These are phyloP conservation scores for Colletotrichum cuscutae DNA, from an alignment of 2,329 filamentous ascomycete species.

Conservation along the genomic window DNA sequence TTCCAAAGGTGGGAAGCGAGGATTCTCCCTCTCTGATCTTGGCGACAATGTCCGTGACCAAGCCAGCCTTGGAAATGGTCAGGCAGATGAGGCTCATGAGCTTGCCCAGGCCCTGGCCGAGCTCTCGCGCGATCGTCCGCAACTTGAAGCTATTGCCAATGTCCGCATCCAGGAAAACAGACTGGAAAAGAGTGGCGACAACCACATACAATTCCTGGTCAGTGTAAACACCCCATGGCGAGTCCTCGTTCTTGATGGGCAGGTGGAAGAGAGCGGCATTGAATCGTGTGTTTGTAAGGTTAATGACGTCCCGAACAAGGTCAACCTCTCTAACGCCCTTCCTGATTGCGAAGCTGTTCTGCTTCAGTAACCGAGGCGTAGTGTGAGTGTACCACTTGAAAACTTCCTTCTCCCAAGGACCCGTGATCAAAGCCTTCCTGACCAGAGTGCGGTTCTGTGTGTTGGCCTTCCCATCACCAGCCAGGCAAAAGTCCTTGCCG, in stretches of 20 bases:
- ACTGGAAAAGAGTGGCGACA: conserved; percentile 65
- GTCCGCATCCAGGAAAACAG: conserved; percentile 66
- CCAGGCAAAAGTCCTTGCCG: conserved; percentile 60
- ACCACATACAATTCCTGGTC: conserved; percentile 68
- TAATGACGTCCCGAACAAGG: conserved; percentile 56
- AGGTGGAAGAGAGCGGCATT: conserved; percentile 64
- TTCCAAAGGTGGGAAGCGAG: conserved; percentile 63
- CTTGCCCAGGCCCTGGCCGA: conserved; percentile 62
- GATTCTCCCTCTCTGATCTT: conserved; percentile 53
- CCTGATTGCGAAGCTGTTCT: conserved; percentile 40
- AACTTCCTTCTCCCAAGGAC: conserved; percentile 36
- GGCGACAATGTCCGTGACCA: conserved; percentile 57
- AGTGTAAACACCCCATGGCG: conserved; percentile 62
- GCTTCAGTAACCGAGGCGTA: conserved; percentile 41
- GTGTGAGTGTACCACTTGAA: conserved; percentile 37
- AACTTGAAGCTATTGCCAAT: conserved; percentile 67
- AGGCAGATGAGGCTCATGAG: conserved; percentile 64
- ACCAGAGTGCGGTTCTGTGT: conserved; percentile 52
- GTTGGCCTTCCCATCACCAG: conserved; percentile 53
- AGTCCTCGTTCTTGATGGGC: conserved; percentile 63
- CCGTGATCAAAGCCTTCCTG: conserved; percentile 49
- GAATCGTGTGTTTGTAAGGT: conserved; percentile 65
- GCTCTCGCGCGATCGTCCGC: conserved; percentile 57
- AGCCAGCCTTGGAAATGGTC: conserved; percentile 53
- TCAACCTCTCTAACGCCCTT: conserved; percentile 45